Base-by-base conservation (phyloP, 805 yeast genomes). In the Kuraishia ogatae region DNA sequence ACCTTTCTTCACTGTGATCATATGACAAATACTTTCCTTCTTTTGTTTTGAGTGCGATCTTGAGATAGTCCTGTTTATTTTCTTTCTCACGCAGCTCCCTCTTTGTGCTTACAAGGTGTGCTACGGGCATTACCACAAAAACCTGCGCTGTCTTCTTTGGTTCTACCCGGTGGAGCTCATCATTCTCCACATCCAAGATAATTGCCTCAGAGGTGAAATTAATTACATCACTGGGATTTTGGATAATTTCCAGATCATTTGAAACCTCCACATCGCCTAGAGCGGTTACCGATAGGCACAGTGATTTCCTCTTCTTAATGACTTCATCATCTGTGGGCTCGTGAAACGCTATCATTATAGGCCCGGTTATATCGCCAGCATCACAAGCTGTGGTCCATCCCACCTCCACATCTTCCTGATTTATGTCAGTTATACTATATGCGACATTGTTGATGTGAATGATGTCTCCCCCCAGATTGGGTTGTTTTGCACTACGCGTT, bases 341-440 rank as follows among this genome's bases (percentile, higher is more conserved):
- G 2, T 58, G 39, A 5, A 60, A 54, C 1, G 58, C 52, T 2
- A 68, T 43, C 15, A 67, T n/a, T 0, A 64, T 39, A 1, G 70
- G 70, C 1, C 70, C 71, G 13, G 54, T 56, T 21, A 67, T 29
- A 54, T 67, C 71, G 6, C 51, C 54, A 4, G 51, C n/a, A 15
- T 51, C 46, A 3, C 50, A 39, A 17, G 63, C 60, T 2, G 62
- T 59, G 17, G 73, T 66, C 73, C 73, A 70, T 3, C 71, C 72
- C 10, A 58, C 39, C 26, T 63, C 62, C 28, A 70, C 39, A 5
- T 52, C 39, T 0, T 50, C 61, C 2, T 49, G 19, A 15, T 64
- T 59, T 11, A 70, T 10, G 2, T 60, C 62, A 17, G 55, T 53
- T 1, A 65, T 50, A 50, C 56, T 55, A 1, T 51, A 53, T 5